Percentiles rank a stretch among this genome's conserved stretches.
Evolutionary conservation across 805 yeast genomes (phyloP).

Genomic region (Spathaspora gorwiae): DNA sequence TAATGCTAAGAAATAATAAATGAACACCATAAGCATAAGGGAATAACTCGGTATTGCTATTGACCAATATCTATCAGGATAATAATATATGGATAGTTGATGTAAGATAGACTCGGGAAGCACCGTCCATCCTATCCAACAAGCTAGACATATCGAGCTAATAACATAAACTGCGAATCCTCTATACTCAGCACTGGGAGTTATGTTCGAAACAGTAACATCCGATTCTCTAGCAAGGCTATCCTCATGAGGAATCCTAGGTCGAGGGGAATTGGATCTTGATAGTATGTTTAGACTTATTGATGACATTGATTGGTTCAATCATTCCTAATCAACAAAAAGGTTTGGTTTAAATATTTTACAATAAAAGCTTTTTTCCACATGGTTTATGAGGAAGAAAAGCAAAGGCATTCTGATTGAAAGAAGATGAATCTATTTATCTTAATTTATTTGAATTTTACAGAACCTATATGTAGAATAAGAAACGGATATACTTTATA

Average conservation of each 20-base stretch:
- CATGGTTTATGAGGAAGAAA: too few species aligned
- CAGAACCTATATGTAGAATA: too few species aligned
- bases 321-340: too few species aligned
- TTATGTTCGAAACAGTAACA: constrained; percentile 49
- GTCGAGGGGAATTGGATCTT: constrained; percentile 2
- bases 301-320: neutral
- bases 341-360: too few species aligned
- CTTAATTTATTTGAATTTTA: too few species aligned
- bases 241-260: constrained; percentile 26
- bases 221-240: constrained; percentile 61
- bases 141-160: constrained; percentile 48
- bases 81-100: constrained; percentile 55
- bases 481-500: constrained; percentile 12
- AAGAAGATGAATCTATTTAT: too few species aligned
- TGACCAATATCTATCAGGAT: constrained; percentile 93
- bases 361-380: too few species aligned
- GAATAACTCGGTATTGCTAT: constrained; percentile 68
- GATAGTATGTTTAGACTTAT: neutral
- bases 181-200: constrained; percentile 71
- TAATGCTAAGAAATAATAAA: constrained; percentile 63
- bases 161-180: constrained; percentile 83
- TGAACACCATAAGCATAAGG: constrained; percentile 66
- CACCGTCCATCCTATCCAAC: constrained; percentile 71
- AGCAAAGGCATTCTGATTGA: too few species aligned
- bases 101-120: constrained; percentile 58